phyloP scores from a whole-genome alignment of 164 flowering plant species.

The Vitis rupestris region DNA sequence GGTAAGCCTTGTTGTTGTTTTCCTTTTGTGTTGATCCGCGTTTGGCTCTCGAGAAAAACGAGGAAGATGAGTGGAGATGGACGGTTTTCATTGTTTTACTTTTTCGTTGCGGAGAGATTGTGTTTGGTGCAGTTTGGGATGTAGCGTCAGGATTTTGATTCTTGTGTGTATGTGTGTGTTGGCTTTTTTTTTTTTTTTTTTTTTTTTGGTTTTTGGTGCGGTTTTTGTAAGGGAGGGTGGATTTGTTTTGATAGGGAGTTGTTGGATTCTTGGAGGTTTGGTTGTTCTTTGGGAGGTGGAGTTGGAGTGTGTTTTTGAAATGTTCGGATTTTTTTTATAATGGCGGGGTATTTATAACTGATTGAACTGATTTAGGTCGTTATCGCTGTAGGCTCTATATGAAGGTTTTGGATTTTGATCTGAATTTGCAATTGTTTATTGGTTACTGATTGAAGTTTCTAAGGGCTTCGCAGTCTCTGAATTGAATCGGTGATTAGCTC shows the following conservation, averaged over 20 bases:
- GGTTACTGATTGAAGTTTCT: background rate
- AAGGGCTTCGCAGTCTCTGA: too few species aligned
- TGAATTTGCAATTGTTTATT: background rate
- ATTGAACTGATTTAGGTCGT: background rate
- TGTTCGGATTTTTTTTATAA: background rate
- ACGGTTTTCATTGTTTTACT: too few species aligned
- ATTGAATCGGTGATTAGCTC: too few species aligned
- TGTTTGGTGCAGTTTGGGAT: too few species aligned
- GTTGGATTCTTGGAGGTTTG: background rate
- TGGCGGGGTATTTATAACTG: background rate
- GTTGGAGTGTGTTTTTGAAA: background rate
- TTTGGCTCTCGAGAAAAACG: background rate
- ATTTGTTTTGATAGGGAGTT: too few species aligned
- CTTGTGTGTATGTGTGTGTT: background rate
- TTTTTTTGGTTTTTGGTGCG: too few species aligned
- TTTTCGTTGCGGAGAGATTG: too few species aligned
- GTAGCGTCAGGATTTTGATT: background rate
- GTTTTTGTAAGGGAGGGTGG: too few species aligned
- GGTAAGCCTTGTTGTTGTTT: slow-evolving; percentile 11
- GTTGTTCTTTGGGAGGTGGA: background rate
- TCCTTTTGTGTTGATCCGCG: background rate
- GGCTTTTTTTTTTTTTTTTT: too few species aligned
- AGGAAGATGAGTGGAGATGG: too few species aligned
- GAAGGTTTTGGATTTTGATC: background rate
- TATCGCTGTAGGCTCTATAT: background rate